Evolutionary conservation across 192 early-diverging fungal genomes (phyloP), one percentile per base, ranked within the genome.

Genomic region (Coemansia asiatica): DNA sequence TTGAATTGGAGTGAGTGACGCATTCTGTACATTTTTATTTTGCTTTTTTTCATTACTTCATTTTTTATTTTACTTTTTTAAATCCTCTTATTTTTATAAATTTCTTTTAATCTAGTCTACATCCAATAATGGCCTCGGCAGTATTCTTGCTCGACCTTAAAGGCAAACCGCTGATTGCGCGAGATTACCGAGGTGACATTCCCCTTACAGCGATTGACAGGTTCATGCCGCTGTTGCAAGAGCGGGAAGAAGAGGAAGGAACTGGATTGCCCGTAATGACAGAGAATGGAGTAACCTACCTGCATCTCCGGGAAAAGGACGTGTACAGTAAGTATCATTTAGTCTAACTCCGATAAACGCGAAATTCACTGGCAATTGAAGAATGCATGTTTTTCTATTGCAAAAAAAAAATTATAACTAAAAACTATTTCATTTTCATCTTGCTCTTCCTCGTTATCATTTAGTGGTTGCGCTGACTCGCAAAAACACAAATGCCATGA

Each of bases 151-250:
- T 99, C 35, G 97, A 99, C 83, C 80, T 98, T 38, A 99, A 99
- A 87, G 97, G 97, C 72, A 99, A 99, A 85, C 92, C 96, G 58
- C 91, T 99, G 60, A 99, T 99, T 74, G 93, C 95, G 10, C 87
- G 97, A 28, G 95, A 97, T 84, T 99, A 97, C 79, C 88, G 97
- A 22, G 97, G 97, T 6, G 97, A 99, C 79, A 95, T 99, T 70
- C 95, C 97, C 64, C 92, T 97, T 88, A 86, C 85, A 49, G 90
- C 94, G 23, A 92, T 96, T 61, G 97, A 99, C 51, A 95, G 94
- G 78, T 99, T 99, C 75, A 94, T 99, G 94, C 94, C 95, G 13
- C 78, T 99, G 71, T 85, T 99, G 28, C 83, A 94, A 40, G 93
- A 95, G 68, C 90, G 87, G 25, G 97, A 99, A 72, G 92, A 99